Evolutionary conservation across 495 filamentous ascomycete species (phyloP).

Genomic region (Aspergillus bertholletiae): DNA sequence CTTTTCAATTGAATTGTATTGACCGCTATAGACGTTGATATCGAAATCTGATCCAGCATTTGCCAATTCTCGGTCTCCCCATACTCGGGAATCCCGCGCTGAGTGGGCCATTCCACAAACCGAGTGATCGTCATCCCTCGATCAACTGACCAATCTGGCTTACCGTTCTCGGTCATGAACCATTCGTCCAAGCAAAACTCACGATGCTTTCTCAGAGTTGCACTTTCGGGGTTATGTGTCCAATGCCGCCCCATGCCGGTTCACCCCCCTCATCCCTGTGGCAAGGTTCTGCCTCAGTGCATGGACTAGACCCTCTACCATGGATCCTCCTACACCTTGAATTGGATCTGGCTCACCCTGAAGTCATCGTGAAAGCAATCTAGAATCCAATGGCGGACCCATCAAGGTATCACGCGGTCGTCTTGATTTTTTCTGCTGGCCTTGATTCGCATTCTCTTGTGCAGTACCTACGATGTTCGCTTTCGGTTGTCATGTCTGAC

Average conservation of each 20-base stretch:
- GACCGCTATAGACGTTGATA: slow-evolving; percentile 3
- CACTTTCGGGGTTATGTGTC: not conserved
- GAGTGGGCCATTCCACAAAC: slow-evolving; percentile 25
- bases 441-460: slow-evolving; percentile 21
- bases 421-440: slow-evolving; percentile 17
- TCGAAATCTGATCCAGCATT: slow-evolving; percentile 11
- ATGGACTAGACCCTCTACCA: slow-evolving; percentile 15
- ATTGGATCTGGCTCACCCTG: slow-evolving; percentile 23
- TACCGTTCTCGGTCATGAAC: slow-evolving; percentile 21
- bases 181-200: slow-evolving; percentile 8
- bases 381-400: slow-evolving; percentile 15
- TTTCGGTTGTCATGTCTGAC: not conserved
- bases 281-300: slow-evolving; percentile 12
- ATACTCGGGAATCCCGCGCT: slow-evolving; percentile 24
- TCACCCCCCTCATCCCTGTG: slow-evolving; percentile 4
- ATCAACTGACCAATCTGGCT: slow-evolving; percentile 19
- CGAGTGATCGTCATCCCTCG: slow-evolving; percentile 23
- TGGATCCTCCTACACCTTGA: slow-evolving; percentile 21
- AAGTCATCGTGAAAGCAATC: slow-evolving; percentile 31
- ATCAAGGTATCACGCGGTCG: slow-evolving; percentile 28
- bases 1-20: not conserved
- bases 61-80: slow-evolving; percentile 16
- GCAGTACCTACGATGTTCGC: slow-evolving; percentile 6
- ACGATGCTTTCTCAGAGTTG: slow-evolving; percentile 14
- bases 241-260: slow-evolving; percentile 1